phyloP scores from a whole-genome alignment of 768 basidiomycete genomes.

The Harrya chromipes region DNA sequence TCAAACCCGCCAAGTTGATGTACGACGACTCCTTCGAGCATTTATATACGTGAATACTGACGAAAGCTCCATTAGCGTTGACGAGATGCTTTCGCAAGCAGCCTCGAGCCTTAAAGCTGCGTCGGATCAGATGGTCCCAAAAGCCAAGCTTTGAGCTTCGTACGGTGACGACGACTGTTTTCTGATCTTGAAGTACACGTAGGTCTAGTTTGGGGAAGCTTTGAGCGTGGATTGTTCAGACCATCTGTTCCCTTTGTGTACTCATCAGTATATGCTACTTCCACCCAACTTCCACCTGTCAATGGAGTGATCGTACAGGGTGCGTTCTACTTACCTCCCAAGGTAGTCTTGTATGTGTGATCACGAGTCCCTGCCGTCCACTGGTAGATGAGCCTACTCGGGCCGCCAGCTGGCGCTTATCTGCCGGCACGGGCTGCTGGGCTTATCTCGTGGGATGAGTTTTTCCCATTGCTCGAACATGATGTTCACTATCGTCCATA shows the following conservation, averaged over 20 bases:
- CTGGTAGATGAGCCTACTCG: too few species aligned
- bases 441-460: background rate
- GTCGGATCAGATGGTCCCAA: constrained; percentile 38
- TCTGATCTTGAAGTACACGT: too few species aligned
- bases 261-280: background rate
- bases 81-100: constrained; percentile 75
- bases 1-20: constrained; percentile 86
- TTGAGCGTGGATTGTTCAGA: too few species aligned
- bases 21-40: constrained; percentile 32
- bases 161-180: too few species aligned
- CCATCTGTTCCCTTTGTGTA: background rate
- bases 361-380: too few species aligned
- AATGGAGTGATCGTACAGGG: too few species aligned
- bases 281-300: too few species aligned
- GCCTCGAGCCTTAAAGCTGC: constrained; percentile 52
- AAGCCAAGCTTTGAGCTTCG: constrained; percentile 43
- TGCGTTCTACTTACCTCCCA: background rate
- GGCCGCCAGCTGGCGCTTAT: too few species aligned
- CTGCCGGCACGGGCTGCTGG: too few species aligned
- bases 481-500: constrained; percentile 9
- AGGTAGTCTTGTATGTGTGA: too few species aligned
- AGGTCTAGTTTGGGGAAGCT: too few species aligned
- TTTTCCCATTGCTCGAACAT: background rate
- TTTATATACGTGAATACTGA: constrained; percentile 8
- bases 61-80: constrained; percentile 50